Evolutionary conservation across 2,329 filamentous ascomycete genomes (phyloP), one percentile per base, ranked within the genome.

Genomic region (Thielaviopsis ethacetica): DNA sequence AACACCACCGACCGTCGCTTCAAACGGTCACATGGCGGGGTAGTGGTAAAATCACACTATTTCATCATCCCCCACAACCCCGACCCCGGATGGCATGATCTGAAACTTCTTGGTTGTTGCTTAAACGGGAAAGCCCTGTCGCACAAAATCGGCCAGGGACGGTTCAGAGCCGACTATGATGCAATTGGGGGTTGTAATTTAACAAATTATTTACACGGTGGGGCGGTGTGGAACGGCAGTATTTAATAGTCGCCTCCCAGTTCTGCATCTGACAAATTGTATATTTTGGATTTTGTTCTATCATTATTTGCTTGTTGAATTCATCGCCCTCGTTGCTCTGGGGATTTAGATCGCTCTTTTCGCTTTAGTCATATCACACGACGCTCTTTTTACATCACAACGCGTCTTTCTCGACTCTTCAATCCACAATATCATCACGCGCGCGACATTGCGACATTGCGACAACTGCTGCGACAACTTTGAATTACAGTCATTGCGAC

Each of bases 221-320:
- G 56, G 44, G 60, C 57, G 60, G 60, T 61, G 57, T 57, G 38
- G 49, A 50, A n/a, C 27, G 60, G 60, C 60, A 59, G 53, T 59
- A 61, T 53, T 15, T 52, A 19, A 19, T 34, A 51, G 19, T 27
- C 7, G 30, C 47, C 26, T 51, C 44, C 44, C 44, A 19, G n/a
- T 19, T 21, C 44, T 44, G 38, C 38, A 44, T 44, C 38, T 44
- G 38, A 44, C 38, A 44, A 44, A 44, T 44, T 44, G 15, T 2
- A 44, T 15, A 15, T 6, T 10, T 17, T 44, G 15, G 10, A 44
- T n/a, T 44, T 44, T n/a, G n/a, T n/a, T 44, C 17, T 15, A n/a
- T 34, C 30, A 6, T 6, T 34, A 34, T 34, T 34, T 34, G 30
- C 10, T 9, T 34, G 10, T 12, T 12, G 30, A 10, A 34, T 34